phyloP scores from a whole-genome alignment of 2,329 filamentous ascomycete species.

The Monosporascus sp. region DNA sequence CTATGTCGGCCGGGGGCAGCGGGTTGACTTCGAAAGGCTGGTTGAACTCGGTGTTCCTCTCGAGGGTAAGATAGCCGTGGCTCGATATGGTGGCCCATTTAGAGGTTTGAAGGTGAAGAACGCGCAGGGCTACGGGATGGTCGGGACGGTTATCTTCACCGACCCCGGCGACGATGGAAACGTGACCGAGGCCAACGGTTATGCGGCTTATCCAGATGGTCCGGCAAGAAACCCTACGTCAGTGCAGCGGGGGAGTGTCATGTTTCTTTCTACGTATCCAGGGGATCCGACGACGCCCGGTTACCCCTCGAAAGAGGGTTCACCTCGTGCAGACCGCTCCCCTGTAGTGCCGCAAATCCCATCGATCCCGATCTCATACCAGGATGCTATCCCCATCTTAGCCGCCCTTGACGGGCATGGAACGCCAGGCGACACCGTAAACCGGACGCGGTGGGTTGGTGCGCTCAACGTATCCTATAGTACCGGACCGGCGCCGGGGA shows the following conservation, averaged over 20 bases:
- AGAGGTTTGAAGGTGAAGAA: conserved; percentile 80
- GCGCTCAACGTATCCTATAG: conserved; percentile 40
- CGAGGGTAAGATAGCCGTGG: conserved; percentile 72
- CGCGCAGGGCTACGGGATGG: conserved; percentile 71
- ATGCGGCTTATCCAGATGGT: conserved; percentile 68
- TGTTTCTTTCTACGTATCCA: conserved; percentile 59
- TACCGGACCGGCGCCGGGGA: conserved; percentile 43
- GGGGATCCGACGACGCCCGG: conserved; percentile 77
- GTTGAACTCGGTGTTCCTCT: conserved; percentile 62
- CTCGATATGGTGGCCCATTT: conserved; percentile 73
- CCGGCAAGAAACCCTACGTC: conserved; percentile 72
- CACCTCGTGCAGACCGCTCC: conserved; percentile 58
- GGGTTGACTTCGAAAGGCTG: conserved; percentile 68
- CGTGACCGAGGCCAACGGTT: conserved; percentile 68
- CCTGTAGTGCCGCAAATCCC: conserved; percentile 68
- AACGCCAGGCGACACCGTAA: conserved; percentile 61
- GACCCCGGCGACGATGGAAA: conserved; percentile 74
- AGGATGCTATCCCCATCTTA: conserved; percentile 71
- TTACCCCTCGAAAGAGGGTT: conserved; percentile 71
- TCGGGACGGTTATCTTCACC: conserved; percentile 66
- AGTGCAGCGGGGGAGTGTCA: conserved; percentile 72
- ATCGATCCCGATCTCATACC: conserved; percentile 75
- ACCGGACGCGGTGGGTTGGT: conserved; percentile 53
- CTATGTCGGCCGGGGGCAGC: conserved; percentile 74
- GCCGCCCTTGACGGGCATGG: conserved; percentile 74